A percentile compares a stretch with the other conserved stretches of the same genome.
Conservation (phyloP, 148 eudicot species). For the Pharnaceum exiguum region DNA sequence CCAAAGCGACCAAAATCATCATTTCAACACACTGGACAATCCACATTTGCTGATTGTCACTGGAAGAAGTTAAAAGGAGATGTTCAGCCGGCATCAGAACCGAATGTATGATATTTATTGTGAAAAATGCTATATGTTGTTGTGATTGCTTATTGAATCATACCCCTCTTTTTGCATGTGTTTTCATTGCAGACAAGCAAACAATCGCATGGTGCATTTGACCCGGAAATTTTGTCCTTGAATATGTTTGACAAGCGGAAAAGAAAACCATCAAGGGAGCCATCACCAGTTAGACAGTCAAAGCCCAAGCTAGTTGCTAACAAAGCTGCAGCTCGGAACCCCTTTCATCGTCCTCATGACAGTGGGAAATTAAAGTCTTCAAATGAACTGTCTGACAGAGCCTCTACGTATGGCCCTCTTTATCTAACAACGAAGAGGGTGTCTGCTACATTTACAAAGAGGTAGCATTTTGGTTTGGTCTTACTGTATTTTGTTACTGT, state of each 20-base stretch:
- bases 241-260: slow-evolving; percentile 22
- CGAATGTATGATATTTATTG: slow-evolving; percentile 15
- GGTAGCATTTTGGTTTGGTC: too few species aligned
- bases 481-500: too few species aligned
- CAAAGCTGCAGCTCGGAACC: slow-evolving; percentile 19
- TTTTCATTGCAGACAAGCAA: slow-evolving; percentile 11
- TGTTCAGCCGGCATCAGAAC: slow-evolving; percentile 12
- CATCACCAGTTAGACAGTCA: slow-evolving; percentile 14
- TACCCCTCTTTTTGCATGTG: slow-evolving; percentile 8
- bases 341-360: neutral
- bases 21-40: slow-evolving; percentile 12
- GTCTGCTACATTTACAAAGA: neutral
- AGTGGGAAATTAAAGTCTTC: slow-evolving; percentile 1
- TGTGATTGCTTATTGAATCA: slow-evolving; percentile 1
- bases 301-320: slow-evolving; percentile 9
- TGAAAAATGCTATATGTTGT: slow-evolving; percentile 1
- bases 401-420: slow-evolving; percentile 6
- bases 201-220: slow-evolving; percentile 22
- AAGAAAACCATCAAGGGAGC: slow-evolving; percentile 11
- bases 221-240: slow-evolving; percentile 17
- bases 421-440: slow-evolving; percentile 12
- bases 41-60: slow-evolving; percentile 13
- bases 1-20: slow-evolving; percentile 15
- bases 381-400: slow-evolving; percentile 10
- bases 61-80: slow-evolving; percentile 19